Evolutionary conservation across 768 basidiomycete species (phyloP).

Genomic region (Suillus ampliporus): DNA sequence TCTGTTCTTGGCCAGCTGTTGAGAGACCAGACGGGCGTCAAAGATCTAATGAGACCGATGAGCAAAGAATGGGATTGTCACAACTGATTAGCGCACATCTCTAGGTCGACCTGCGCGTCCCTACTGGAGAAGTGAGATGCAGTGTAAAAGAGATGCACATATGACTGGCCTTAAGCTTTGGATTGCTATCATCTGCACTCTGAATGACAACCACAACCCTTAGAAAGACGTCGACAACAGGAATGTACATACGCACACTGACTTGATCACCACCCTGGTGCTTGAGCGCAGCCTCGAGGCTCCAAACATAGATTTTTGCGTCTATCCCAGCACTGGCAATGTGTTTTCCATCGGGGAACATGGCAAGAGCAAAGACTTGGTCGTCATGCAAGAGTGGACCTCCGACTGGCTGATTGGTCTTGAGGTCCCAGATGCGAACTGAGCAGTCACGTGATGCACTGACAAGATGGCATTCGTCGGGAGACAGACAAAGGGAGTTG

Average conservation of each 20-base stretch:
- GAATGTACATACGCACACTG: neutral
- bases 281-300: constrained; percentile 47
- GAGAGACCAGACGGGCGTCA: neutral
- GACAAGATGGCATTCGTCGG: neutral
- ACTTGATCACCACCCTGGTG: neutral
- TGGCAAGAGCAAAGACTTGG: constrained; percentile 75
- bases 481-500: neutral
- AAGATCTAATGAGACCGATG: neutral
- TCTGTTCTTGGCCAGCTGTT: neutral
- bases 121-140: neutral
- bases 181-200: neutral
- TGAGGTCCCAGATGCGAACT: constrained; percentile 1
- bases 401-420: neutral
- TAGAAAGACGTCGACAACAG: neutral
- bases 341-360: constrained; percentile 80
- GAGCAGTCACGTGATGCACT: neutral
- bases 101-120: neutral
- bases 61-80: neutral
- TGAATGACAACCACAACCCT: neutral
- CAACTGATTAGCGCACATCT: neutral
- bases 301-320: constrained; percentile 79
- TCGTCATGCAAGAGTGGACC: constrained; percentile 75
- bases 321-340: constrained; percentile 86
- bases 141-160: neutral
- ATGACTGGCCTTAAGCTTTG: neutral